Conservation (phyloP, 768 basidiomycete species). For the Basidioascus undulatus region DNA sequence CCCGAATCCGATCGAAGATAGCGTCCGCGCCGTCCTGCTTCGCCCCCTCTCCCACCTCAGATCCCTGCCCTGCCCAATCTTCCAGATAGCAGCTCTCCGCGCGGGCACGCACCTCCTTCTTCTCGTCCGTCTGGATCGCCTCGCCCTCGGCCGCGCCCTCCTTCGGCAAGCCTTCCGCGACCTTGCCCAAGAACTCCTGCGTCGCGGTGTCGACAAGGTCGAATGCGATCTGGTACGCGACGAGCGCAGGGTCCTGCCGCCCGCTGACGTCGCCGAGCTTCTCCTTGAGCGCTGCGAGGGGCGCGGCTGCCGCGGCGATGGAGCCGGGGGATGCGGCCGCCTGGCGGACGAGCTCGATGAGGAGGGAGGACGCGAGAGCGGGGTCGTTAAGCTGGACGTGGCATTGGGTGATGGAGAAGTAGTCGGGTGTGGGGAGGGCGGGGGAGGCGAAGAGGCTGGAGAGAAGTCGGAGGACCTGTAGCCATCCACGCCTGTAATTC, state of each 20-base stretch:
- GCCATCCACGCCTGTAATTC: not conserved
- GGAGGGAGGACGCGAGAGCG: constrained; percentile 46
- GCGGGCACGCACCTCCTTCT: too few species aligned
- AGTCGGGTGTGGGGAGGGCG: constrained; percentile 36
- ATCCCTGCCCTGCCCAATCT: too few species aligned
- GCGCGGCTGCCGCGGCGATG: constrained; percentile 6
- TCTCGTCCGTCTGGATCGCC: too few species aligned
- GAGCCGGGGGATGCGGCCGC: constrained; percentile 10
- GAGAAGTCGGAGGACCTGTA: constrained; percentile 22
- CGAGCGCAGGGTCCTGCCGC: constrained; percentile 27
- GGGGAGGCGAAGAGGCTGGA: constrained; percentile 77
- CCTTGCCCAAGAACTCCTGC: constrained; percentile 67
- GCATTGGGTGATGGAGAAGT: constrained; percentile 61
- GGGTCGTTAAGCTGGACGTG: constrained; percentile 69
- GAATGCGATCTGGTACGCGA: constrained; percentile 88
- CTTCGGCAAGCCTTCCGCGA: constrained; percentile 21
- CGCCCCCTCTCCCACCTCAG: too few species aligned
- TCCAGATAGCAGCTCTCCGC: too few species aligned
- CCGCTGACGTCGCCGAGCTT: constrained; percentile 1
- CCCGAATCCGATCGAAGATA: constrained; percentile 38
- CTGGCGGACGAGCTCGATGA: constrained; percentile 42
- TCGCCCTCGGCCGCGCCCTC: constrained; percentile 2
- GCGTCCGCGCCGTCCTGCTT: constrained; percentile 2
- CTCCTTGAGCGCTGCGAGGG: constrained; percentile 9
- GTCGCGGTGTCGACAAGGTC: constrained; percentile 84